These are phyloP conservation scores for Saccharum officinarum DNA, from an alignment of 176 grass and related monocot genomes.

Conservation along the genomic window DNA sequence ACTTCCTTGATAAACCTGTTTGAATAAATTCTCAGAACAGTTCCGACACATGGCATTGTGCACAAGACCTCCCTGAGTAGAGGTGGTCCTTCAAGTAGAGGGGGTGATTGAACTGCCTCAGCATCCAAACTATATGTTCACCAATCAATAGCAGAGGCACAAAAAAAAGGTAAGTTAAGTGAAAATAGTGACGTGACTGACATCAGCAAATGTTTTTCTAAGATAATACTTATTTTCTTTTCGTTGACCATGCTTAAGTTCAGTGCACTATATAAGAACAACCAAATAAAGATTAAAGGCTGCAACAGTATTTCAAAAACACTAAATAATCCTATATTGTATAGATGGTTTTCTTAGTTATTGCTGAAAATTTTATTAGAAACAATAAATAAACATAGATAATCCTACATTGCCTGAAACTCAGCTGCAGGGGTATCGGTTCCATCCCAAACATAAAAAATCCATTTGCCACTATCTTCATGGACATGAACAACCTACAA, in stretches of 20 bases:
- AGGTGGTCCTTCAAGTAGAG: conserved; percentile 64
- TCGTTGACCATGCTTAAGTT: neutral
- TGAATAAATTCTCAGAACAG: conserved; percentile 63
- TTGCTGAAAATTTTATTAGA: conserved; percentile 13
- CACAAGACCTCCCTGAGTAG: conserved; percentile 60
- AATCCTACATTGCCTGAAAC: conserved; percentile 37
- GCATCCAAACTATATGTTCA: conserved; percentile 42
- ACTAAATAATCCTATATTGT: neutral
- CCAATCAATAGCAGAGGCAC: conserved; percentile 25
- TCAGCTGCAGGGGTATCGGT: conserved; percentile 64
- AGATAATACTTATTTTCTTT: conserved; percentile 11
- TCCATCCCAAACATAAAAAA: conserved; percentile 95
- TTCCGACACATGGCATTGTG: conserved; percentile 71
- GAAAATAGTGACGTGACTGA: neutral
- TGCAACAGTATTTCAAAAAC: conserved; percentile 6
- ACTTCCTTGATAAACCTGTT: conserved; percentile 46
- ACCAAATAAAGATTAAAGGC: neutral
- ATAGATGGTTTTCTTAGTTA: conserved; percentile 14
- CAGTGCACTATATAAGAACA: neutral
- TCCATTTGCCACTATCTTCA: conserved; percentile 44
- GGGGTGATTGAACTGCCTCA: conserved; percentile 23
- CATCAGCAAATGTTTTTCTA: conserved; percentile 27
- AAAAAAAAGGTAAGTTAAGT: conserved; percentile 18
- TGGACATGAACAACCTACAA: conserved; percentile 84
- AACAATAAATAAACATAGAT: conserved; percentile 9